Evolutionary conservation across 2,329 filamentous ascomycete species (phyloP).

Genomic region (Emergomyces africanus): DNA sequence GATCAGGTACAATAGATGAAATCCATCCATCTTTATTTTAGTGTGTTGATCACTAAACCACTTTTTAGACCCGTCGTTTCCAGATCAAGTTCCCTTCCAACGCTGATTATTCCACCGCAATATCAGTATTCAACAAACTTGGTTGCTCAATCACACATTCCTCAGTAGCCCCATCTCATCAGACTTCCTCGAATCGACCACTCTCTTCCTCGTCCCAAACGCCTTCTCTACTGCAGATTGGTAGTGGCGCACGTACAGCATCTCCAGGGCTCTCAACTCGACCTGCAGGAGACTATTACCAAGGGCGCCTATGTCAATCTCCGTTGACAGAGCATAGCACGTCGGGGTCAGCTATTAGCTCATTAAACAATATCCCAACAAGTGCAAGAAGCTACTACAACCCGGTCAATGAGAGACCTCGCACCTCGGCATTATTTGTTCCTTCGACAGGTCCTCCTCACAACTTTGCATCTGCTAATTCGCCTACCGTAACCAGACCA

Average conservation of each 20-base stretch:
- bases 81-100: conserved; percentile 32
- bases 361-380: background rate
- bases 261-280: background rate
- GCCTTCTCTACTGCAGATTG: background rate
- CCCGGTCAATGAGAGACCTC: background rate
- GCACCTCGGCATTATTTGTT: background rate
- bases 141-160: conserved; percentile 33
- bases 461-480: background rate
- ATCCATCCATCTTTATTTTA: background rate
- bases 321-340: background rate
- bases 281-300: background rate
- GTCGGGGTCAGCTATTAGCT: background rate
- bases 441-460: no score
- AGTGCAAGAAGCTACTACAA: background rate
- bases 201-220: background rate
- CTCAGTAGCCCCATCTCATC: conserved; percentile 14
- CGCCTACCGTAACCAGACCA: background rate
- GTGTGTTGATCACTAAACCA: conserved; percentile 8
- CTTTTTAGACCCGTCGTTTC: conserved; percentile 30
- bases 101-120: conserved; percentile 28
- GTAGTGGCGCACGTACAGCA: background rate
- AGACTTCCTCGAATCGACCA: conserved; percentile 11
- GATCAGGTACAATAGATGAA: conserved; percentile 17
- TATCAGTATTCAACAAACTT: conserved; percentile 29
- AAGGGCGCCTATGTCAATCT: background rate